Conservation (phyloP, 202 grass and related monocot species). For the Carex arenaria region DNA sequence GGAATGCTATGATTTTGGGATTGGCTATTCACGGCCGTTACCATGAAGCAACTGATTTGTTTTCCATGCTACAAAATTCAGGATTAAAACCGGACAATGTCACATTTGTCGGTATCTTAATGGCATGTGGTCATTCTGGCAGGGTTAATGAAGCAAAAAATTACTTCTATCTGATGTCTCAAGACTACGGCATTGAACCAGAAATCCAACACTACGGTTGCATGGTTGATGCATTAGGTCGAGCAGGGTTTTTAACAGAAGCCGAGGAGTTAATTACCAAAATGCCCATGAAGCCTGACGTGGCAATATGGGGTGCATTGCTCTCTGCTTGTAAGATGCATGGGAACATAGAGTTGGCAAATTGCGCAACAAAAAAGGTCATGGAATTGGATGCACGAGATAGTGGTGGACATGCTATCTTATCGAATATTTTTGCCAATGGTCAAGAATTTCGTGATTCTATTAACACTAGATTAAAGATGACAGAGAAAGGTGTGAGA, state of each 20-base stretch:
- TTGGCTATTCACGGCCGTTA: slow-evolving; percentile 46
- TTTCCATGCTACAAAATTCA: slow-evolving; percentile 27
- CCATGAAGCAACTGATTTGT: slow-evolving; percentile 33
- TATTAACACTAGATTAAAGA: slow-evolving; percentile 26
- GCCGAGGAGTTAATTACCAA: slow-evolving; percentile 47
- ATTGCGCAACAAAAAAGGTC: slow-evolving; percentile 29
- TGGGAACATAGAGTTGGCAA: slow-evolving; percentile 31
- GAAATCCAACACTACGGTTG: slow-evolving; percentile 66
- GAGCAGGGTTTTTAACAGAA: slow-evolving; percentile 50
- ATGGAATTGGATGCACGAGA: slow-evolving; percentile 43
- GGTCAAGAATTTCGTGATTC: slow-evolving; percentile 18
- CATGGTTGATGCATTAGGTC: slow-evolving; percentile 55
- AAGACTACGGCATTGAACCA: slow-evolving; percentile 28
- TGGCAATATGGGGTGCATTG: slow-evolving; percentile 60
- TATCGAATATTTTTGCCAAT: slow-evolving; percentile 33
- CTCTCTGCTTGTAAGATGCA: slow-evolving; percentile 59
- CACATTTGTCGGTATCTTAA: slow-evolving; percentile 62
- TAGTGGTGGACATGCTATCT: slow-evolving; percentile 43
- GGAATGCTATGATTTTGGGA: slow-evolving; percentile 70
- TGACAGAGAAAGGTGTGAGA: slow-evolving; percentile 49
- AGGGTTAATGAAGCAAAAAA: slow-evolving; percentile 43
- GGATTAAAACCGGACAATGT: slow-evolving; percentile 45
- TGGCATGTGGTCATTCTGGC: slow-evolving; percentile 50
- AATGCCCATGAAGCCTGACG: slow-evolving; percentile 68
- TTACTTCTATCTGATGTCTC: slow-evolving; percentile 41